Evolutionary conservation across 2,329 filamentous ascomycete species (phyloP), one percentile per base, ranked within the genome.

Genomic region (Zasmidium citrigriseum): DNA sequence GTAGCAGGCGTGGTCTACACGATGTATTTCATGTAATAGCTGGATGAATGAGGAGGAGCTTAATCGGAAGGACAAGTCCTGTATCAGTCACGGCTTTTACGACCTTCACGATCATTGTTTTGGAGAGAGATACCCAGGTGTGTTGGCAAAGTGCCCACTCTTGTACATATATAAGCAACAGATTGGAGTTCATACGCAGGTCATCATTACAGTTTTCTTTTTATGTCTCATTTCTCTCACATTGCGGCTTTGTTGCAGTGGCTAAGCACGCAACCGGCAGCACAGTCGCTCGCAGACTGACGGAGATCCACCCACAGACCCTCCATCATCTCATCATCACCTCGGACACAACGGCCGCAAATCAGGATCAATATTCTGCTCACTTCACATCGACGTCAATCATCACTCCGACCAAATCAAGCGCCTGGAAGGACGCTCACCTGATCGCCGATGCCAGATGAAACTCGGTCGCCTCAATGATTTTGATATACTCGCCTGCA

Each of bases 1-100:
- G 69, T 71, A 2, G 68, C 75, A 27, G 69, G 74, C 52, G 74
- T 77, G 4, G 58, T 71, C 2, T 75, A 73, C 44, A 67, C 69
- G n/a, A 63, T 73, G 44, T 70, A 68, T 56, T 68, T 68, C 54
- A 64, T 71, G 57, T 72, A 62, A 65, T 45, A 10, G 18, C 21
- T 11, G 11, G 11, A 12, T 46, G n/a, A n/a, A n/a, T n/a, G n/a
- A 29, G 14, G 7, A 29, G 27, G 7, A 29, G 27, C 27, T 41
- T 41, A 11, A 4, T 9, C 18, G 34, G 34, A 41, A 41, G 16
- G 34, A 29, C 27, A 29, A 16, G 34, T 16, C 5, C 14, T 16
- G 14, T n/a, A 41, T 10, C 34, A 4, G 12, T 41, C 34, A 41
- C 34, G 34, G 18, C 34, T 16, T 41, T 41, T 9, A 41, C 14